These are phyloP conservation scores for Tieghemostelium lacteum DNA, from an alignment of 78 protist genomes.

Conservation along the genomic window DNA sequence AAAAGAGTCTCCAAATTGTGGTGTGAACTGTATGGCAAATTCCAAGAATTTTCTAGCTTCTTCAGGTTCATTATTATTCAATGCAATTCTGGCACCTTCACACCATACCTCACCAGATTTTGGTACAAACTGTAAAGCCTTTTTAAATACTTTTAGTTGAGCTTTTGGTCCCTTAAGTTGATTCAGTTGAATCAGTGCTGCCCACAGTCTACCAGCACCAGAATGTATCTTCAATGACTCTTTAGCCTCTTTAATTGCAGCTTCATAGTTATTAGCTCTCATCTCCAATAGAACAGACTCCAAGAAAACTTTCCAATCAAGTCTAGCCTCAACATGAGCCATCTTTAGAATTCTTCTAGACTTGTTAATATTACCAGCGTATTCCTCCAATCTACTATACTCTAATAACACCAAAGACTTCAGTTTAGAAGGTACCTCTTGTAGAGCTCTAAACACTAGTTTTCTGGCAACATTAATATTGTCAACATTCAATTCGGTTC, in stretches of 20 bases:
- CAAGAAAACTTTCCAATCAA: constrained; percentile 93
- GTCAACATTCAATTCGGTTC: constrained; percentile 46
- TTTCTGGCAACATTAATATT: constrained; percentile 62
- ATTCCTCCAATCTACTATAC: constrained; percentile 88
- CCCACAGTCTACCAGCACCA: constrained; percentile 95
- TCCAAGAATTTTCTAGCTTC: constrained; percentile 82
- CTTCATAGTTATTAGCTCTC: constrained; percentile 80
- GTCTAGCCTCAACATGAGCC: constrained; percentile 66
- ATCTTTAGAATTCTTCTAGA: constrained; percentile 57
- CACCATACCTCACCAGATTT: constrained; percentile 98
- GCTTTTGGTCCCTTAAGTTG: constrained; percentile 52
- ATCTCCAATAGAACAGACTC: constrained; percentile 89
- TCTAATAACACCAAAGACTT: constrained; percentile 89
- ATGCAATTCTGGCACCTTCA: constrained; percentile 94
- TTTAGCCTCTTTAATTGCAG: constrained; percentile 82
- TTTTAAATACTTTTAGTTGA: constrained; percentile 73
- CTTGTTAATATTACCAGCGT: constrained; percentile 80
- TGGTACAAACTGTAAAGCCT: constrained; percentile 82
- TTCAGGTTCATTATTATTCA: constrained; percentile 82
- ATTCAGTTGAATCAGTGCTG: constrained; percentile 91
- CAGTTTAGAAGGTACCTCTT: constrained; percentile 89
- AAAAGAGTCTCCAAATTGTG: constrained; percentile 97
- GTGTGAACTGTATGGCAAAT: constrained; percentile 94
- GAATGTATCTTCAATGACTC: constrained; percentile 87
- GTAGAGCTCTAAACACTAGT: constrained; percentile 86